Percentiles rank a stretch among this genome's conserved stretches.
Conservation (phyloP, 306 rosid genomes). For the Cicer yamashitae region DNA sequence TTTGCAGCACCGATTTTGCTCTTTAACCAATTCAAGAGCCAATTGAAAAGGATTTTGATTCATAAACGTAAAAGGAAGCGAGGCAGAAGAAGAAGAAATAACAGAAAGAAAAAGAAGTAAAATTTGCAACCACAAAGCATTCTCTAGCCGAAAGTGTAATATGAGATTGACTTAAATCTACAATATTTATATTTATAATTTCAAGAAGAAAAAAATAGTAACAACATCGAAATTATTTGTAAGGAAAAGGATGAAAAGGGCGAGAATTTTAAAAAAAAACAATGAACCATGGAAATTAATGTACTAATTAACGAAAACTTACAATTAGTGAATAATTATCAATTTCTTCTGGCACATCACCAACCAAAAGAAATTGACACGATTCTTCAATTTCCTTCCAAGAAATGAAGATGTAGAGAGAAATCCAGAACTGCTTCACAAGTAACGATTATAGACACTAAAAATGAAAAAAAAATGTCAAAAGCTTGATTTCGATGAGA, state of each 20-base stretch:
- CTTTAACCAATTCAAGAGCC: background rate
- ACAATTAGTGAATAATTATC: slow-evolving; percentile 12
- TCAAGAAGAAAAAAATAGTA: background rate
- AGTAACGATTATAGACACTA: background rate
- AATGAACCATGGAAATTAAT: background rate
- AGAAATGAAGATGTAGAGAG: slow-evolving; percentile 3
- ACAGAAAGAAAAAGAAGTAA: background rate
- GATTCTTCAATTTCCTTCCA: background rate
- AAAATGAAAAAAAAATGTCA: background rate
- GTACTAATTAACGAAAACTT: background rate
- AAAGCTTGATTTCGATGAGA: slow-evolving; percentile 28
- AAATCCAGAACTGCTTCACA: slow-evolving; percentile 10
- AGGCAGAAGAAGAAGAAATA: background rate
- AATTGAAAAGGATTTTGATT: background rate
- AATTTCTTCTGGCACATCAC: slow-evolving; percentile 4
- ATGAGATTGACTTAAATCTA: background rate
- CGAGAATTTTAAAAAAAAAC: background rate
- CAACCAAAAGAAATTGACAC: slow-evolving; percentile 8
- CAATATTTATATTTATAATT: background rate
- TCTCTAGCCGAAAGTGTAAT: background rate
- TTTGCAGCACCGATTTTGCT: background rate
- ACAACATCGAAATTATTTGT: background rate
- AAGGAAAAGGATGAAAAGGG: background rate
- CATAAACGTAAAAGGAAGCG: background rate
- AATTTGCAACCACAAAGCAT: background rate